These are phyloP conservation scores for Castanospermum australe DNA, from an alignment of 306 rosid genomes.

Conservation along the genomic window DNA sequence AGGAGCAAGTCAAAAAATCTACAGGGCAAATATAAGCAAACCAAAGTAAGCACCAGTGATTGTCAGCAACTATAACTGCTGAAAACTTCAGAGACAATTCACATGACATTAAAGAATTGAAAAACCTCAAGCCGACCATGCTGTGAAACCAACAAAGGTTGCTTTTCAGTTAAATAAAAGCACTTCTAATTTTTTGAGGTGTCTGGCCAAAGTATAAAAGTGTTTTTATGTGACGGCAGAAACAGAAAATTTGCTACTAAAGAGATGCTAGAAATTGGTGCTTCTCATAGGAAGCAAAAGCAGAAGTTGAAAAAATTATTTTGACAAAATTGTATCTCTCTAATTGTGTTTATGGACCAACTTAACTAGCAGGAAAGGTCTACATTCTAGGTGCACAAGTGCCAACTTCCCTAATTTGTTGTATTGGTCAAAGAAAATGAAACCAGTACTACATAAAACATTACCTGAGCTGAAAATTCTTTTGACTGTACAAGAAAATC, in stretches of 20 bases:
- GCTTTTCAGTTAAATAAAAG: not conserved
- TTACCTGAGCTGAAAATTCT: constrained; percentile 99
- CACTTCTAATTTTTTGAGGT: not conserved
- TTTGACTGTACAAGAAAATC: constrained; percentile 94
- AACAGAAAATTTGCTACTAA: too few species aligned
- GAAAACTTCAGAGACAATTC: not conserved
- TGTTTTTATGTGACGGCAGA: not conserved
- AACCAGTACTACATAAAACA: not conserved
- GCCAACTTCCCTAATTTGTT: not conserved
- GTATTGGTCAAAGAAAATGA: not conserved
- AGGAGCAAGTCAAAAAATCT: constrained; percentile 5
- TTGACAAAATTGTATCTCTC: not conserved
- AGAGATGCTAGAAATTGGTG: not conserved
- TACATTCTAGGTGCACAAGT: not conserved
- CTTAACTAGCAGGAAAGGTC: not conserved
- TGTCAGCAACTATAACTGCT: not conserved
- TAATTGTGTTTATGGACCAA: not conserved
- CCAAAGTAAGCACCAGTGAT: not conserved
- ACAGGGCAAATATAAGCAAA: not conserved
- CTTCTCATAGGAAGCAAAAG: too few species aligned
- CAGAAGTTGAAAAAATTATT: not conserved
- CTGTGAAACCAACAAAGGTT: not conserved
- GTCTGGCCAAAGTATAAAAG: not conserved
- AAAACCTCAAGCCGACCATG: not conserved
- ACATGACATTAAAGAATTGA: not conserved